Evolutionary conservation across 345 rosid species (phyloP), one percentile per base, ranked within the genome.

Genomic region (Gossypium rotundifolium): DNA sequence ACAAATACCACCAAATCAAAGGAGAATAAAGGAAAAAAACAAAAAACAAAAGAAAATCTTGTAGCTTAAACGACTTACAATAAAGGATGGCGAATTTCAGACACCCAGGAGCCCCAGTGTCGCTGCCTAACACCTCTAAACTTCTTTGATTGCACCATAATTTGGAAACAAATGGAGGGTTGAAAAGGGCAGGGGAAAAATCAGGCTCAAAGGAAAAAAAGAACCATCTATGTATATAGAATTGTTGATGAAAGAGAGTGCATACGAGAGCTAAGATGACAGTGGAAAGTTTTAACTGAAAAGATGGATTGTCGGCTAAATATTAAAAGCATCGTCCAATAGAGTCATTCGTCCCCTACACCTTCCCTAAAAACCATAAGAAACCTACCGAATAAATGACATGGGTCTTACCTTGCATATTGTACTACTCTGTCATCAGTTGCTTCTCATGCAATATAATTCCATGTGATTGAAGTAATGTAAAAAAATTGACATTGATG

Each of bases 101-200:
- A 84, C 62, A 91, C 96, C 93, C 96, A 91, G 3, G 96, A 89
- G 80, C 96, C 96, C 96, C 96, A 91, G 61, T 89, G 91, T 75
- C 93, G 96, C 78, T 87, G 96, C 85, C 96, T 87, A 87, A 91
- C 96, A 81, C 96, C 96, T 85, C 91, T 86, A 86, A 83, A 91
- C 90, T 91, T 91, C 87, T 85, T 91, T 69, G 92, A 64, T 46
- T 81, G 87, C 70, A 79, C 89, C 89, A 86, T 86, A 23, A 27
- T 17, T 52, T 9, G 9, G 42, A 29, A 16, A 23, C 9, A 61
- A 17, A 59, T 16, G 8, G 45, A 27, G 20, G 72, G 23, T 44
- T 23, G 75, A 23, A 46, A n/a, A 29, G 40, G 4, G 68, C n/a
- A 60, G 17, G 16, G 11, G 27, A 10, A 27, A 44, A 59, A 4